These are phyloP conservation scores for Amaranthus cruentus DNA, from an alignment of 148 eudicot genomes.

Conservation along the genomic window DNA sequence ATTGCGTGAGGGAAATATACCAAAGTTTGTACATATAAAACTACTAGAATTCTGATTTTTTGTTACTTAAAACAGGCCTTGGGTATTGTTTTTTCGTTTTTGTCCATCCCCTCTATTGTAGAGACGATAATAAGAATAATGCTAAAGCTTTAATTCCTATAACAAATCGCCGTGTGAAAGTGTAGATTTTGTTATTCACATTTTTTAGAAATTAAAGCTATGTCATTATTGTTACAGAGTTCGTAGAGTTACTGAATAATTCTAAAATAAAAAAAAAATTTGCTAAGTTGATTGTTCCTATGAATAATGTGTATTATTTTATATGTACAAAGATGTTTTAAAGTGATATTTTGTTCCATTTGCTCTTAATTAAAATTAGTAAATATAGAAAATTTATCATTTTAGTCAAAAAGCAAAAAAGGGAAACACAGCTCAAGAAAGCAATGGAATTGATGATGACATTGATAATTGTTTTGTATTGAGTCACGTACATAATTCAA, in stretches of 20 bases:
- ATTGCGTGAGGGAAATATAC: conserved; percentile 8
- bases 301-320: too few species aligned
- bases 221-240: background rate
- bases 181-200: too few species aligned
- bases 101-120: background rate
- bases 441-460: background rate
- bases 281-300: background rate
- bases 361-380: too few species aligned
- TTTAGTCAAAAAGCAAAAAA: conserved; percentile 5
- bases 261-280: background rate
- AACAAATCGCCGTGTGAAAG: too few species aligned
- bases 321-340: too few species aligned
- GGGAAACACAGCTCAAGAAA: background rate
- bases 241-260: background rate
- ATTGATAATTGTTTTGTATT: conserved; percentile 5
- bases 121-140: background rate
- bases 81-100: background rate
- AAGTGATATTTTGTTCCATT: too few species aligned
- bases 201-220: too few species aligned
- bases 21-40: conserved; percentile 17
- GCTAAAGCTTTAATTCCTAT: too few species aligned
- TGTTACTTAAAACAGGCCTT: background rate
- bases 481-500: background rate
- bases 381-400: too few species aligned
- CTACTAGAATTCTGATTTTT: background rate